phyloP scores from a whole-genome alignment of 257 asterid genomes.

The Solanum ossicruentum region DNA sequence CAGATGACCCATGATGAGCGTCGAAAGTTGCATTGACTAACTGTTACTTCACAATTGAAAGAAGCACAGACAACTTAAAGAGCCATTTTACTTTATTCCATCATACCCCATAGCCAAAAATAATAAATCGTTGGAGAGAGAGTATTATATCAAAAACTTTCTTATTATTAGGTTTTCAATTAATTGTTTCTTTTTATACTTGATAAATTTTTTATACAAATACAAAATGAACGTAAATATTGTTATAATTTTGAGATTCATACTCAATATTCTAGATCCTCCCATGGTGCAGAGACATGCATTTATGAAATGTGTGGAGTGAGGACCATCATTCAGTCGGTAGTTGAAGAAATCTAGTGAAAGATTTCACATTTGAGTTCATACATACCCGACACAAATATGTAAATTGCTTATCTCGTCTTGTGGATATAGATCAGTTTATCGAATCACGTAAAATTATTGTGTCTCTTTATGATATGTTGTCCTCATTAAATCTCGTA shows the following conservation, averaged over 20 bases:
- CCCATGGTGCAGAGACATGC: neutral
- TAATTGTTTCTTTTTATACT: neutral
- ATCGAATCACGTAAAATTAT: no score
- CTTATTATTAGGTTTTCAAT: neutral
- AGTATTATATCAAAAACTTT: neutral
- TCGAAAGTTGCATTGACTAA: no score
- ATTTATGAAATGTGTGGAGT: neutral
- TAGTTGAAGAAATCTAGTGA: neutral
- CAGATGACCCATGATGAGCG: no score
- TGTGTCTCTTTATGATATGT: no score
- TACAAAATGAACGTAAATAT: neutral
- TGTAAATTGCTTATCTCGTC: no score
- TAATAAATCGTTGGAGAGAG: no score
- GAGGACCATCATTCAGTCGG: neutral
- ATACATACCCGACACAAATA: neutral
- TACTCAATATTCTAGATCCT: neutral
- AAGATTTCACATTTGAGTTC: neutral
- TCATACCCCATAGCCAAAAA: no score
- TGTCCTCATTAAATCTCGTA: no score
- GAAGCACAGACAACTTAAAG: no score
- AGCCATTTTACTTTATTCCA: no score
- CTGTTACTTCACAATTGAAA: no score
- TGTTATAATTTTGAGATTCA: rapidly evolving
- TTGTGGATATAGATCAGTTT: no score
- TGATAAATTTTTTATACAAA: neutral